These are phyloP conservation scores for Penicillium sp. DNA, from an alignment of 2,329 filamentous ascomycete genomes.

Conservation along the genomic window DNA sequence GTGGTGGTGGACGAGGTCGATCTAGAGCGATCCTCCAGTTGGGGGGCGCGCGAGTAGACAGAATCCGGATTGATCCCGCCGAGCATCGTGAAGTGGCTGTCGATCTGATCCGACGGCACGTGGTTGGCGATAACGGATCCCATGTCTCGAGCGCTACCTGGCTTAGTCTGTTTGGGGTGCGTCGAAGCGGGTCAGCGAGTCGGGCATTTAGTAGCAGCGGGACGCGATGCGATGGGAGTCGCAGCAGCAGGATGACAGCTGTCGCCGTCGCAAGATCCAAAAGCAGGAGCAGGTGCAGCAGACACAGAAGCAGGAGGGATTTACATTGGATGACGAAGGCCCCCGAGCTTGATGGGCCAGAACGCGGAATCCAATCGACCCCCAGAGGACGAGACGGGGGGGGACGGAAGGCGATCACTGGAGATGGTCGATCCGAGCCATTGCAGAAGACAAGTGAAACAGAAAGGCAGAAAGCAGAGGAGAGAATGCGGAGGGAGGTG, in stretches of 20 bases:
- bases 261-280: no score
- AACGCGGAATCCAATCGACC: no score
- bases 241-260: no score
- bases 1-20: slow-evolving; percentile 33
- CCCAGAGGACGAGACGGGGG: no score
- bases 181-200: no score
- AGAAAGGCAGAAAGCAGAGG: slow-evolving; percentile 1
- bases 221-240: no score
- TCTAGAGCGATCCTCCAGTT: slow-evolving; percentile 29
- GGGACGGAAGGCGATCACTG: no score
- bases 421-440: no score
- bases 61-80: slow-evolving; percentile 46
- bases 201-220: no score
- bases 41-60: slow-evolving; percentile 30
- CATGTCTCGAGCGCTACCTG: no score
- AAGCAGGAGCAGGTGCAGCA: no score
- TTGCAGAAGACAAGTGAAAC: slow-evolving; percentile 7
- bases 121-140: slow-evolving; percentile 63
- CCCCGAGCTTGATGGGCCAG: no score
- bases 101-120: slow-evolving; percentile 68
- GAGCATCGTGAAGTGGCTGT: slow-evolving; percentile 71
- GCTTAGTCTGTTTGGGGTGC: background rate
- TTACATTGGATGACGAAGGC: slow-evolving; percentile 7
- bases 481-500: slow-evolving; percentile 2
- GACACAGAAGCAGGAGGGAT: background rate